These are phyloP conservation scores for Logfia minima DNA, from an alignment of 129 eudicot genomes.

Conservation along the genomic window DNA sequence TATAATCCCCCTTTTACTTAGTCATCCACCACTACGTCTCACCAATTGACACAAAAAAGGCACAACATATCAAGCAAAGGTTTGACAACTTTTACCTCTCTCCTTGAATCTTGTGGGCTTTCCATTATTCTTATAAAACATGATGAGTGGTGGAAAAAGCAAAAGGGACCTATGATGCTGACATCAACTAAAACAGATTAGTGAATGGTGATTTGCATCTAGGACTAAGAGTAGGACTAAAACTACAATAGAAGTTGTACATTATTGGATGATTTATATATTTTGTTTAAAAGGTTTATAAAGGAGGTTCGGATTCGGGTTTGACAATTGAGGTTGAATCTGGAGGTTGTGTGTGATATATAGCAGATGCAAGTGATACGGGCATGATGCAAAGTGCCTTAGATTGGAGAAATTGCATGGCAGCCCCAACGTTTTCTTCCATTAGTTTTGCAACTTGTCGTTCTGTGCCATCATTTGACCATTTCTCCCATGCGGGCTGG, in stretches of 20 bases:
- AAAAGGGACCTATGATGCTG: slow-evolving; percentile 40
- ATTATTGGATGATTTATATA: slow-evolving; percentile 13
- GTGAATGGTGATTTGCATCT: slow-evolving; percentile 20
- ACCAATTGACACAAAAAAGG: slow-evolving; percentile 53
- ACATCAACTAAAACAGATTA: slow-evolving; percentile 37
- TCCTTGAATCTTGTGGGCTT: slow-evolving; percentile 44
- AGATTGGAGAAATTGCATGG: slow-evolving; percentile 96
- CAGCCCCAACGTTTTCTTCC: slow-evolving; percentile 98
- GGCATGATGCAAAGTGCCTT: slow-evolving; percentile 98
- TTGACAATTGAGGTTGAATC: slow-evolving; percentile 67
- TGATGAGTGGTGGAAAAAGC: slow-evolving; percentile 36
- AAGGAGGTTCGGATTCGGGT: slow-evolving; percentile 69
- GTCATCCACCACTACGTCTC: slow-evolving; percentile 63
- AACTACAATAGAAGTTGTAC: slow-evolving; percentile 15
- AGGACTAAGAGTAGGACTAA: slow-evolving; percentile 20
- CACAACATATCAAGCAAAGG: slow-evolving; percentile 59
- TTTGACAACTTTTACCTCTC: slow-evolving; percentile 52
- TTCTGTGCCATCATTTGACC: slow-evolving; percentile 97
- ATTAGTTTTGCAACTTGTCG: slow-evolving; percentile 89
- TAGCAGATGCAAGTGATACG: slow-evolving; percentile 88
- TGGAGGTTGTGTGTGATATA: slow-evolving; percentile 82
- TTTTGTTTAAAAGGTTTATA: slow-evolving; percentile 26
- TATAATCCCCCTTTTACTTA: slow-evolving; percentile 41
- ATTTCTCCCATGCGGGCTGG: slow-evolving; percentile 96
- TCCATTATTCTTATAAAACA: slow-evolving; percentile 48